Evolutionary conservation across 805 yeast species (phyloP), one percentile per base, ranked within the genome.

Genomic region (Allodekkera sacchari): DNA sequence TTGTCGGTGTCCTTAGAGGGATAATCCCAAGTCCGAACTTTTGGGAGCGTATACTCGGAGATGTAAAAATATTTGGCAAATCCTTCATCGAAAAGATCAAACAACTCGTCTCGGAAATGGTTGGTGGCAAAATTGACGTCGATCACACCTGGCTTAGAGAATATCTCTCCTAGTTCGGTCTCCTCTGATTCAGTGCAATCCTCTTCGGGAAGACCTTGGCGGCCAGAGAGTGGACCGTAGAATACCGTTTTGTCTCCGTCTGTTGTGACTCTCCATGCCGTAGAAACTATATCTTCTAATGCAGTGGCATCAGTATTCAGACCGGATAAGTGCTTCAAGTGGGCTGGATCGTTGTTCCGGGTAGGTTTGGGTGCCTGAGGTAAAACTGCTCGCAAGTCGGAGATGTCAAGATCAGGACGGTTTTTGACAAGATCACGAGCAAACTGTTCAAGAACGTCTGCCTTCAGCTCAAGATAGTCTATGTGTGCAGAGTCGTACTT

Each of bases 191-290:
- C 16, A 8, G 25, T 23, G n/a, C n/a, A n/a, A n/a, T n/a, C n/a
- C n/a, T n/a, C n/a, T 28, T 52, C 58, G 4, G 41, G 21, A 16
- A 49, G 52, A 19, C 50, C 49, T 29, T 52, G 57, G 22, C 60
- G 34, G 4, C 59, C 60, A 2, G 59, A 53, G 2, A 55, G 44
- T 4, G 61, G 62, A 0, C 62, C 62, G 33, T 57, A 57, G 33
- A 55, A 57, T 14, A 49, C 58, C 3, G 58, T 53, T 12, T 41
- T 33, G 1, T 55, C 53, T 3, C 37, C 36, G 30, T 50, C 53
- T 15, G 41, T 42, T 10, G 55, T 34, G 4, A 55, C 61, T 24
- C 50, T 42, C 61, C 61, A 57, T 5, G 55, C 53, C 4, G 60
- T 55, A 0, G 55, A 50, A 8, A 44, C 43, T 3, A 57, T 38